A percentile compares a stretch with the other conserved stretches of the same genome.
Conservation (phyloP, 176 grass and related monocot genomes). For the Ananas comosus region DNA sequence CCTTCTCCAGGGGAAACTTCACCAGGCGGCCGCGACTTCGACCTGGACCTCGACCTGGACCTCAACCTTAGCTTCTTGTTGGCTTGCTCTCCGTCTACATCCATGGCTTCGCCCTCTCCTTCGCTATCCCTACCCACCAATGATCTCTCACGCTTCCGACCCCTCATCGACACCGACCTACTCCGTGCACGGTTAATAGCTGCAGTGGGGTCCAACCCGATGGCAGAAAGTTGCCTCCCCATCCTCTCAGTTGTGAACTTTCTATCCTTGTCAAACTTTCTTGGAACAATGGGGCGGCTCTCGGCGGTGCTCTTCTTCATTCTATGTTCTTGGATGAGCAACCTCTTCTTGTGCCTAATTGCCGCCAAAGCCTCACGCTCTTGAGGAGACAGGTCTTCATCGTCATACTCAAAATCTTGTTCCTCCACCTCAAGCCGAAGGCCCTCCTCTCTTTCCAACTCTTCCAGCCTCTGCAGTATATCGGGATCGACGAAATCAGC, state of each 20-base stretch:
- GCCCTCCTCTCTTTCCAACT: conserved; percentile 70
- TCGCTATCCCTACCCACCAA: conserved; percentile 15
- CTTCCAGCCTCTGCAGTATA: conserved; percentile 55
- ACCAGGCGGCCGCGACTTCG: conserved; percentile 32
- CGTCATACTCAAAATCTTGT: conserved; percentile 57
- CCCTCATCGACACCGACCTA: conserved; percentile 20
- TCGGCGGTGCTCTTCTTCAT: conserved; percentile 86
- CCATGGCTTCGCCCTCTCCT: conserved; percentile 38
- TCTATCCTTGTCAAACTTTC: conserved; percentile 44
- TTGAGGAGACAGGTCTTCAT: conserved; percentile 39
- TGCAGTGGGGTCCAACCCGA: conserved; percentile 42
- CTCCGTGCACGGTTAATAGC: conserved; percentile 38
- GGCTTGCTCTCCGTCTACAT: conserved; percentile 43
- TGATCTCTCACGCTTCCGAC: conserved; percentile 66
- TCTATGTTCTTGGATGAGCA: conserved; percentile 69
- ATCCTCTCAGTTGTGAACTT: conserved; percentile 38
- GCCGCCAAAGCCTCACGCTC: conserved; percentile 40
- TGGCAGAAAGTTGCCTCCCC: conserved; percentile 42
- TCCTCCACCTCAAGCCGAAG: conserved; percentile 45
- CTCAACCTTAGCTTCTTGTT: conserved; percentile 46
- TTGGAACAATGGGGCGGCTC: conserved; percentile 71
- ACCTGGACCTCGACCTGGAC: conserved; percentile 44
- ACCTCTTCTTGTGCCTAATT: conserved; percentile 56
- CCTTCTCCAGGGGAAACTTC: conserved; percentile 60
- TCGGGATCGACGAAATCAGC: conserved; percentile 74